phyloP scores from a whole-genome alignment of 2,329 filamentous ascomycete species.

The Calcarisporium arbuscula region DNA sequence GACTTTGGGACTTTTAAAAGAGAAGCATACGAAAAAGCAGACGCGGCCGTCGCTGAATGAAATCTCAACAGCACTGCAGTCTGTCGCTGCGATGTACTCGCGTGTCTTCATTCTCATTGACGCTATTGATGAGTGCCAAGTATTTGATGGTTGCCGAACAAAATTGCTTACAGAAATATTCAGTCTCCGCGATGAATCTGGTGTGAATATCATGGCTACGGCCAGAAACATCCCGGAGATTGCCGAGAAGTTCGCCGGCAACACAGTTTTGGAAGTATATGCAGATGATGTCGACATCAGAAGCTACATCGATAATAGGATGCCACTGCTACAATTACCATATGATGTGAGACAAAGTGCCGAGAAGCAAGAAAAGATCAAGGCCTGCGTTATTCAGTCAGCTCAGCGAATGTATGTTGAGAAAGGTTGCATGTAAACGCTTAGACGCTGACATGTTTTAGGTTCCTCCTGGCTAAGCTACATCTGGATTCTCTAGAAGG shows the following conservation, averaged over 20 bases:
- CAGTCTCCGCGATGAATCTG: slow-evolving; percentile 1
- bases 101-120: slow-evolving; percentile 5
- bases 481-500: slow-evolving; percentile 13
- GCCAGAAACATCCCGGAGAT: slow-evolving; percentile 2
- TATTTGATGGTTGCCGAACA: neutral
- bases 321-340: slow-evolving; percentile 5
- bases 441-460: slow-evolving; percentile 10
- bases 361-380: slow-evolving; percentile 7
- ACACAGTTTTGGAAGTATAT: slow-evolving; percentile 2
- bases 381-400: neutral
- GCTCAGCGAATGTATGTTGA: neutral
- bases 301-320: slow-evolving; percentile 5
- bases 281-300: slow-evolving; percentile 9
- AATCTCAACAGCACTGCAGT: slow-evolving; percentile 4
- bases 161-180: slow-evolving; percentile 4
- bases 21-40: neutral
- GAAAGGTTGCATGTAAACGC: neutral
- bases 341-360: neutral
- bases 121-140: slow-evolving; percentile 3
- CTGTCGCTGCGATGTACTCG: neutral
- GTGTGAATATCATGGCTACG: slow-evolving; percentile 1
- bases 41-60: slow-evolving; percentile 3
- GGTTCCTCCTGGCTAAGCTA: slow-evolving; percentile 15
- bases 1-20: neutral
- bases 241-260: neutral